Evolutionary conservation across 768 basidiomycete genomes (phyloP).

Genomic region (Suillus ampliporus): DNA sequence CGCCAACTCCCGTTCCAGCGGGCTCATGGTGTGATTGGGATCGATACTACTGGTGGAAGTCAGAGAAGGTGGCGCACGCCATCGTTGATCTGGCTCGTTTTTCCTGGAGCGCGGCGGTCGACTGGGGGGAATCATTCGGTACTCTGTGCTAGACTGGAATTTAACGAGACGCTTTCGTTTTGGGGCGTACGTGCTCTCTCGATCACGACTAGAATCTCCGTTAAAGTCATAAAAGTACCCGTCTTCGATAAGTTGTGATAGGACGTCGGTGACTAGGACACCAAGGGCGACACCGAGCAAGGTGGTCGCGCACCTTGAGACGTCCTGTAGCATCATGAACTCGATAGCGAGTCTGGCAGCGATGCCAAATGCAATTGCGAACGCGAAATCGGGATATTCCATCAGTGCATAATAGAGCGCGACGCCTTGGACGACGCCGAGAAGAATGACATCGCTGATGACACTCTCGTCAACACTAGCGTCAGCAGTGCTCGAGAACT

Average conservation of each 20-base stretch:
- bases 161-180: constrained; percentile 51
- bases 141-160: constrained; percentile 48
- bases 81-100: constrained; percentile 34
- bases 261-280: constrained; percentile 71
- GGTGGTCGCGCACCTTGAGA: constrained; percentile 59
- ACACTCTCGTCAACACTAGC: constrained; percentile 37
- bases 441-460: constrained; percentile 65
- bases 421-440: constrained; percentile 78
- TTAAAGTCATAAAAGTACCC: constrained; percentile 39
- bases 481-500: constrained; percentile 51
- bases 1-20: constrained; percentile 76
- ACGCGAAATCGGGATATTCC: constrained; percentile 55
- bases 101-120: constrained; percentile 35
- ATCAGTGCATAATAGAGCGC: constrained; percentile 70
- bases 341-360: constrained; percentile 68
- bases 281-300: constrained; percentile 73
- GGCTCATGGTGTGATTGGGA: constrained; percentile 60
- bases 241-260: constrained; percentile 68
- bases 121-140: constrained; percentile 23
- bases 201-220: constrained; percentile 23
- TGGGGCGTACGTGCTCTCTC: constrained; percentile 27
- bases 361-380: constrained; percentile 63
- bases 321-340: constrained; percentile 59
- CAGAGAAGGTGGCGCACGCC: constrained; percentile 58
- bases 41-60: constrained; percentile 71